Base-by-base conservation (phyloP, 805 yeast genomes). In the Yarrowia deformans region DNA sequence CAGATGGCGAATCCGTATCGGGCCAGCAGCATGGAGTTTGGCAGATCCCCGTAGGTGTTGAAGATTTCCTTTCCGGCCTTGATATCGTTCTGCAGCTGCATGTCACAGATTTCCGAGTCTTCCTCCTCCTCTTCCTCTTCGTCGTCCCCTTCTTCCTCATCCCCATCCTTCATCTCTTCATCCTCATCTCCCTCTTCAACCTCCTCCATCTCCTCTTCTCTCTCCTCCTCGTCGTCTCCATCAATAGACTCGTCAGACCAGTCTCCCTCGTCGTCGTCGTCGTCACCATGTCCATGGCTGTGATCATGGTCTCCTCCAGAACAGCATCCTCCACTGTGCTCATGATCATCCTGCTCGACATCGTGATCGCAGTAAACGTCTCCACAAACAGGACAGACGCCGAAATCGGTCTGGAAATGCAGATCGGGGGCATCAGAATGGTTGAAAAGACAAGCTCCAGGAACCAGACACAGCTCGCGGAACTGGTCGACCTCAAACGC, bases 401-500 rank as follows among this genome's bases (percentile, higher is more conserved):
- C 84, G 49, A 76, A 84, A 3, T 82, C 71, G 3, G 88, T 80
- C 70, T 86, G 90, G 75, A 92, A 91, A 77, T 88, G 89, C 10
- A 88, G 92, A 72, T 85, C 82, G 71, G 90, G 93, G 7, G 79
- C 74, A 1, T 77, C 87, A 14, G 79, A 83, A 75, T 93, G 97
- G 73, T 93, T 93, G 79, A 93, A 91, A 43, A 94, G 79, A 78
- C 93, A 97, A 0, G 97, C 98, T 16, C 93, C 91, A 0, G 98
- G 97, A 32, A 93, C 97, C 63, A 94, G 79, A 0, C 90, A 91
- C 39, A 88, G 81, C 40, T 87, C 90, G 73, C 89, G 91, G 75
- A 78, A 93, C 63, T 82, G 82, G 77, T 94, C 98, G 37, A 93
- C 85, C 49, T 87, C 88, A 76, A 94, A 93, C 0, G 93, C 93